These are phyloP conservation scores for Aspergillus cristatus DNA, from an alignment of 495 filamentous ascomycete species.

Conservation along the genomic window DNA sequence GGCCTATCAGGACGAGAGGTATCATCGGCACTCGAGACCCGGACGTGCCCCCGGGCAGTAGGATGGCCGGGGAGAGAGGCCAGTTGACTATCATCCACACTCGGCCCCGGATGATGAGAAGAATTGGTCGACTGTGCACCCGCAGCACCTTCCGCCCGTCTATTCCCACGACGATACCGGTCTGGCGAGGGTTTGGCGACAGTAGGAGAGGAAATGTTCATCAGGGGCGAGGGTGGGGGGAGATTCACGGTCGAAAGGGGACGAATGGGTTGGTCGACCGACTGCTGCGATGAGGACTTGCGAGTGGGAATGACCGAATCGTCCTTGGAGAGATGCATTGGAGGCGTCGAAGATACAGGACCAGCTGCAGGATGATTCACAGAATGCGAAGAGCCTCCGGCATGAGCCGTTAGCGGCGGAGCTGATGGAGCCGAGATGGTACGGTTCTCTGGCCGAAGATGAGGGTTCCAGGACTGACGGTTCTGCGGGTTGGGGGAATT, in stretches of 20 bases:
- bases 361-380: slow-evolving; percentile 50
- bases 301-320: slow-evolving; percentile 40
- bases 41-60: slow-evolving; percentile 18
- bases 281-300: slow-evolving; percentile 11
- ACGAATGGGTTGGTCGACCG: slow-evolving; percentile 27
- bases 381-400: slow-evolving; percentile 32
- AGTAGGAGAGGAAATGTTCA: slow-evolving; percentile 37
- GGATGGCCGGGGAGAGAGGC: slow-evolving; percentile 4
- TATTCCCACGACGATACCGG: slow-evolving; percentile 54
- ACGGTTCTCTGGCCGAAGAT: slow-evolving; percentile 59
- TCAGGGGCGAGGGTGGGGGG: slow-evolving; percentile 32
- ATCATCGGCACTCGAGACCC: slow-evolving; percentile 48
- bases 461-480: slow-evolving; percentile 50
- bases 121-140: slow-evolving; percentile 33
- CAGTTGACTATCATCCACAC: slow-evolving; percentile 17
- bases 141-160: slow-evolving; percentile 35
- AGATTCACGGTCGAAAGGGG: slow-evolving; percentile 45
- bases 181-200: slow-evolving; percentile 54
- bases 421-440: slow-evolving; percentile 55
- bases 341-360: slow-evolving; percentile 50
- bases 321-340: slow-evolving; percentile 37
- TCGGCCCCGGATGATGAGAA: slow-evolving; percentile 6
- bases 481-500: slow-evolving; percentile 39
- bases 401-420: slow-evolving; percentile 34
- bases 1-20: slow-evolving; percentile 29